Percentiles rank a stretch among this genome's conserved stretches.
Conservation (phyloP, 2,329 filamentous ascomycete genomes). For the Elsinoe arachidis region DNA sequence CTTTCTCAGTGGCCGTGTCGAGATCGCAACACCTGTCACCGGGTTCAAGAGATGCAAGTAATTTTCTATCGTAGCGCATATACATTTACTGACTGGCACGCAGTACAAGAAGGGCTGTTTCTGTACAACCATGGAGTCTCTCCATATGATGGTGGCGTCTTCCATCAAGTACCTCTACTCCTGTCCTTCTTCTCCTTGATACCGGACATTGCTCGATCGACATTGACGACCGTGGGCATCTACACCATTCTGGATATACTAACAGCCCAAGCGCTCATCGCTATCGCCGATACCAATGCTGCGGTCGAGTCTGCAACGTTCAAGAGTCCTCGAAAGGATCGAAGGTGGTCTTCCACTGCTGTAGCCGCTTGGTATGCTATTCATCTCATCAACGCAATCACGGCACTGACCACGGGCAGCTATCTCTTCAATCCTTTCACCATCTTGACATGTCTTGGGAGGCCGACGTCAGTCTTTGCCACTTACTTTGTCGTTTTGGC, state of each 20-base stretch:
- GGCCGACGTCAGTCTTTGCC: slow-evolving; percentile 81
- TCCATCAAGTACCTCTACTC: slow-evolving; percentile 73
- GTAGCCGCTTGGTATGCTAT: slow-evolving; percentile 64
- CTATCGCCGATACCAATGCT: slow-evolving; percentile 74
- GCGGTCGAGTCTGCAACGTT: slow-evolving; percentile 66
- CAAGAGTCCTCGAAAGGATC: slow-evolving; percentile 65
- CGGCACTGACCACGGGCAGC: slow-evolving; percentile 35
- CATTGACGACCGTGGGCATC: slow-evolving; percentile 63
- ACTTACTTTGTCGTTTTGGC: slow-evolving; percentile 80
- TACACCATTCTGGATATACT: slow-evolving; percentile 75
- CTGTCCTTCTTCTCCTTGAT: slow-evolving; percentile 86
- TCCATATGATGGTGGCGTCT: slow-evolving; percentile 89
- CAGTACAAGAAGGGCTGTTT: slow-evolving; percentile 93
- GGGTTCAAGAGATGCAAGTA: slow-evolving; percentile 90
- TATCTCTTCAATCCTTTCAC: slow-evolving; percentile 95
- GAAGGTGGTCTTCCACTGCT: slow-evolving; percentile 63
- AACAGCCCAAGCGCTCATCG: slow-evolving; percentile 68
- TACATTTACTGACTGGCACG: neutral
- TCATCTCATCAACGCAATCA: slow-evolving; percentile 17
- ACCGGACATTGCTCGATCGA: slow-evolving; percentile 57
- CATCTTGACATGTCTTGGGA: slow-evolving; percentile 79
- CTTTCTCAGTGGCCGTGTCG: slow-evolving; percentile 80
- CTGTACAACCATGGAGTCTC: slow-evolving; percentile 94
- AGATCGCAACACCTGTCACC: slow-evolving; percentile 92
- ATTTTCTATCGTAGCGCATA: neutral